Conservation (phyloP, 2,329 filamentous ascomycete species). For the Diaporthe humulicola region DNA sequence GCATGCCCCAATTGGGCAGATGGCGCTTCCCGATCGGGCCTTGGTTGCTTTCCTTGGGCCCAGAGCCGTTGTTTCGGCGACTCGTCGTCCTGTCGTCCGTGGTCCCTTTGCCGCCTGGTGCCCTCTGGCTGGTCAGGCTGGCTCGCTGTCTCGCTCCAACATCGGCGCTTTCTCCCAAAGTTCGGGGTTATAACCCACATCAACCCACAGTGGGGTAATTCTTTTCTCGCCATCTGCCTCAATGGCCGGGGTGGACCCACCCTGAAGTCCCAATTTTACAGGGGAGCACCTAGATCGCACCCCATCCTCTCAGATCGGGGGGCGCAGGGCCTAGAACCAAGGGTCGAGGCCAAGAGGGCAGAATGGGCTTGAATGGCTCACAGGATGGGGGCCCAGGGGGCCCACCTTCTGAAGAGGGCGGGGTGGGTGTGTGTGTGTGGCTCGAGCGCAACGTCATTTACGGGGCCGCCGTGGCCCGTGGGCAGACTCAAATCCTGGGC, state of each 20-base stretch:
- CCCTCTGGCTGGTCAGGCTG: neutral
- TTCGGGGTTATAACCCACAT: neutral
- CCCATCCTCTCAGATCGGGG: conserved; percentile 13
- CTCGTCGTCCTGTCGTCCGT: neutral
- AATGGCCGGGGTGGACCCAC: conserved; percentile 16
- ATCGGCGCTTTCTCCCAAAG: conserved; percentile 26
- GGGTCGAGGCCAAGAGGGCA: neutral
- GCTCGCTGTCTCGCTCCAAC: conserved; percentile 16
- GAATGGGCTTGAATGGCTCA: too few relatives aligned
- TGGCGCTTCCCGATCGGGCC: neutral
- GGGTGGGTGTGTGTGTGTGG: conserved; percentile 7
- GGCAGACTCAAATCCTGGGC: conserved; percentile 14
- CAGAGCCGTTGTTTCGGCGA: conserved; percentile 15
- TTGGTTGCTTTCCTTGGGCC: neutral
- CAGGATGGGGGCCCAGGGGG: too few relatives aligned
- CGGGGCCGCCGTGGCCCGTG: conserved; percentile 25
- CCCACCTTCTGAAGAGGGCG: neutral
- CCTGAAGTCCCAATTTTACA: neutral
- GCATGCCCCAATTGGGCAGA: conserved; percentile 2
- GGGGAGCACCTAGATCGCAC: conserved; percentile 8
- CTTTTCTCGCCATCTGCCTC: neutral
- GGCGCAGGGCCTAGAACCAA: conserved; percentile 16
- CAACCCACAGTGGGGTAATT: conserved; percentile 14
- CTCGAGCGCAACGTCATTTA: conserved; percentile 13
- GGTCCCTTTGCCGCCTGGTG: neutral